Evolutionary conservation across 768 basidiomycete species (phyloP), one percentile per base, ranked within the genome.

Genomic region (Termitomyces sp.): DNA sequence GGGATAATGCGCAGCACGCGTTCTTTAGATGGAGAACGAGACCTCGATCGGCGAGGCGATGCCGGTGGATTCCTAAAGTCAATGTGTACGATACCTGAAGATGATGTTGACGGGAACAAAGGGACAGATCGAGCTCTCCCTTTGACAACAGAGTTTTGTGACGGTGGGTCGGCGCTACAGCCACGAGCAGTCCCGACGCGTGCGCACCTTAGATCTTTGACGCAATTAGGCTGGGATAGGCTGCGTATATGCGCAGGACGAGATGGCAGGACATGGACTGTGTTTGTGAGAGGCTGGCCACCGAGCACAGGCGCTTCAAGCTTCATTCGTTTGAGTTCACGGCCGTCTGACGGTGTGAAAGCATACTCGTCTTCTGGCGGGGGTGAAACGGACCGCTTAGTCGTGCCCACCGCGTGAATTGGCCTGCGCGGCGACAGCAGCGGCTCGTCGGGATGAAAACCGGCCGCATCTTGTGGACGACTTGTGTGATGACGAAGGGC

Each of bases 121-220:
- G 79, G 79, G 3, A 81, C 77, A 34, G 79, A 80, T 45, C 71
- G 75, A 5, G 79, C 78, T 56, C 79, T 72, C 45, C 64, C 66
- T 59, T 70, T 74, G 35, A 62, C 56, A 10, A 59, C 30, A 60
- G n/a, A n/a, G n/a, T 58, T 50, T 61, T 64, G 51, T 58, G 56
- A 55, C 63, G 67, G 40, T 61, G 59, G 30, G 3, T 35, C 37
- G 19, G 41, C 46, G 12, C 48, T 11, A 69, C 69, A 49, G 70
- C 68, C 54, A 28, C 62, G 58, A 3, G 55, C 56, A 17, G 69
- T 70, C 14, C 60, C 57, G 23, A 70, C 65, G 41, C 61, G 67
- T 55, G 64, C 70, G 21, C 67, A 65, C 6, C 60, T 53, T 21
- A 66, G 60, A 17, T 64, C 62, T 23, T 52, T 65, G 34, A 55